Percentiles rank a stretch among this genome's conserved stretches.
Conservation (phyloP, 1,284 basidiomycete species). For the Ustilago nuda region DNA sequence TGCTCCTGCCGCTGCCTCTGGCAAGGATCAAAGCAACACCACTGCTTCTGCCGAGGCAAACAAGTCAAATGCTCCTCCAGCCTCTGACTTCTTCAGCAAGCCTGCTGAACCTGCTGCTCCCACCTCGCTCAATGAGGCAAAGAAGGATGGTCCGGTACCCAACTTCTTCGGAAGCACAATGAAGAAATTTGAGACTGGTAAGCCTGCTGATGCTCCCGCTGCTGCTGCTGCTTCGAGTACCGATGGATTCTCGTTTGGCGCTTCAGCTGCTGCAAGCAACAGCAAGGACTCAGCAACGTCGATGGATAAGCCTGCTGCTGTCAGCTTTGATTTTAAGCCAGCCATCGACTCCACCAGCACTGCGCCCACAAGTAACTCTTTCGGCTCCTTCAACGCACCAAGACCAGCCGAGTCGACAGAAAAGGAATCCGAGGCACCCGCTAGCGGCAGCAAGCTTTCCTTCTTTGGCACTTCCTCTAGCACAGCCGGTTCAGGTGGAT, state of each 20-base stretch:
- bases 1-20: slow-evolving; percentile 10
- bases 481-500: slow-evolving; percentile 14
- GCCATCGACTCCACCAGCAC: slow-evolving; percentile 2
- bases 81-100: slow-evolving; percentile 51
- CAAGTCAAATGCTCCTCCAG: slow-evolving; percentile 24
- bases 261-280: background rate
- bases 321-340: slow-evolving; percentile 43
- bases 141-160: slow-evolving; percentile 62
- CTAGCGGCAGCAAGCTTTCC: slow-evolving; percentile 22
- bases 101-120: slow-evolving; percentile 34
- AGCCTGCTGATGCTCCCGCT: slow-evolving; percentile 18
- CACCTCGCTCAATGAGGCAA: slow-evolving; percentile 30
- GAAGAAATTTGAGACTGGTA: slow-evolving; percentile 41
- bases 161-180: slow-evolving; percentile 60
- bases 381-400: slow-evolving; percentile 19
- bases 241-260: slow-evolving; percentile 11
- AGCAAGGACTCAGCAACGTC: slow-evolving; percentile 1
- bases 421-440: slow-evolving; percentile 9
- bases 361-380: slow-evolving; percentile 3
- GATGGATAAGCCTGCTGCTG: slow-evolving; percentile 10
- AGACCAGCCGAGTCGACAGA: slow-evolving; percentile 12
- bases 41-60: slow-evolving; percentile 2
- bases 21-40: slow-evolving; percentile 10
- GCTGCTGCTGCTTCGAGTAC: slow-evolving; percentile 6
- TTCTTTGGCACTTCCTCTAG: slow-evolving; percentile 40